phyloP scores from a whole-genome alignment of 352 stramenopile species.

The Phytophthora cactorum region DNA sequence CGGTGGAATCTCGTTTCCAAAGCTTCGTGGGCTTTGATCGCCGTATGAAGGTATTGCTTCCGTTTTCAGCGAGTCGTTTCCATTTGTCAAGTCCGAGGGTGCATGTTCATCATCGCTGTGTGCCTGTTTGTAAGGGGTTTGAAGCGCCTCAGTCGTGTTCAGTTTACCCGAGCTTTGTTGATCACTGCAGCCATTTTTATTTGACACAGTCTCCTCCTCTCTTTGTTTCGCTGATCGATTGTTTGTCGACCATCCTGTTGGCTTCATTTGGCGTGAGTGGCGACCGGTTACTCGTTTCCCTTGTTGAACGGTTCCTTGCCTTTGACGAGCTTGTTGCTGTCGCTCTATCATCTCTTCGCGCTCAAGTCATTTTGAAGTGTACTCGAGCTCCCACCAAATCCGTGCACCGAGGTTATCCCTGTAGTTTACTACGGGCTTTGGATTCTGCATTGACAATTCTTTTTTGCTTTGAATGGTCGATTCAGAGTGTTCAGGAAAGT shows the following conservation, averaged over 20 bases:
- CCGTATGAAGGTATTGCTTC: no score
- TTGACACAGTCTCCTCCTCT: not conserved
- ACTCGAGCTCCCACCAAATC: slow-evolving; percentile 77
- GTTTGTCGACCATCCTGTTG: slow-evolving; percentile 11
- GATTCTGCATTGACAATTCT: not conserved
- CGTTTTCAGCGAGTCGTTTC: no score
- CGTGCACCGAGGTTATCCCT: slow-evolving; percentile 60
- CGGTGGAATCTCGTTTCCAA: not conserved
- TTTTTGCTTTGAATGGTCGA: not conserved
- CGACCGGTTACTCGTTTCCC: not conserved
- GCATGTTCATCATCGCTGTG: no score
- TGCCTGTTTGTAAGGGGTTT: not conserved
- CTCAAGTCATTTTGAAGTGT: slow-evolving; percentile 45
- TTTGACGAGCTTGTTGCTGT: slow-evolving; percentile 1
- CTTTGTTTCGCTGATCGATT: not conserved
- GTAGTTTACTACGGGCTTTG: slow-evolving; percentile 20
- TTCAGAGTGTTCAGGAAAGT: not conserved
- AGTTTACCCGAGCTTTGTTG: not conserved
- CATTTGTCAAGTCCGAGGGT: no score
- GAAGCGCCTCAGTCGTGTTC: not conserved
- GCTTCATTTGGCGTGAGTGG: not conserved
- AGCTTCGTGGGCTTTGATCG: not conserved
- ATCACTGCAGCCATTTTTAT: not conserved
- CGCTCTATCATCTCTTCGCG: slow-evolving; percentile 27
- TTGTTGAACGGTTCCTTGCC: not conserved